A percentile compares a stretch with the other conserved stretches of the same genome.
phyloP scores from a whole-genome alignment of 345 rosid genomes.

The Salix dunnii region DNA sequence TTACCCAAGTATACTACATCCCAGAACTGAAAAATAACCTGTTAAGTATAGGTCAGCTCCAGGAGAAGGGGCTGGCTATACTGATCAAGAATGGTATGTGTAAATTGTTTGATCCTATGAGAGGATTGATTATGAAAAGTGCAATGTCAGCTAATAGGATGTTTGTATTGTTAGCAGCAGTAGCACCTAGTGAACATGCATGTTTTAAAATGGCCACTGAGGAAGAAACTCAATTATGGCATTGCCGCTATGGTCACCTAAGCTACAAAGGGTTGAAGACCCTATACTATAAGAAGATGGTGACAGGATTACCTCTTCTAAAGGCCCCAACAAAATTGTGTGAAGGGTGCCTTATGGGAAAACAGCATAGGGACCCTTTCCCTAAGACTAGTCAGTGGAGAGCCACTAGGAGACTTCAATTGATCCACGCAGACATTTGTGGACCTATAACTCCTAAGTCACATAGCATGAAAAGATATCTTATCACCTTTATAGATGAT shows the following conservation, averaged over 20 bases:
- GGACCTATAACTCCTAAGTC: constrained; percentile 1
- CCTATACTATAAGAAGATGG: neutral
- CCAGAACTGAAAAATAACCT: neutral
- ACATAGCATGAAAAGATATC: neutral
- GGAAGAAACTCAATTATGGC: neutral
- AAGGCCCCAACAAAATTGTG: neutral
- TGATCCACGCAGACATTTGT: constrained; percentile 5
- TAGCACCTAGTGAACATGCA: neutral
- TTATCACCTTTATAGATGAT: constrained; percentile 1
- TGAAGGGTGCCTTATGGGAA: neutral
- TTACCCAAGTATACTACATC: neutral
- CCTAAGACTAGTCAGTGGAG: constrained; percentile 12
- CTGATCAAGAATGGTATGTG: neutral
- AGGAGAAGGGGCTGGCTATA: neutral
- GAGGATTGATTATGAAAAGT: constrained; percentile 1
- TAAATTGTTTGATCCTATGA: neutral
- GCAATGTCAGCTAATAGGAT: neutral
- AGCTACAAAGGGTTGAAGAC: neutral
- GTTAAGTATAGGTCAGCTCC: neutral
- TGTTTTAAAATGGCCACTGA: too few relatives aligned
- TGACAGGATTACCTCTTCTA: neutral
- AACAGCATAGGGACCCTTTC: neutral
- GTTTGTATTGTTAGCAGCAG: neutral
- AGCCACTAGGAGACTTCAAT: neutral
- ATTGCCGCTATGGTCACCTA: neutral